Percentiles rank a stretch among this genome's conserved stretches.
phyloP scores from a whole-genome alignment of 768 basidiomycete genomes.

The Mrakia hoshinonis region DNA sequence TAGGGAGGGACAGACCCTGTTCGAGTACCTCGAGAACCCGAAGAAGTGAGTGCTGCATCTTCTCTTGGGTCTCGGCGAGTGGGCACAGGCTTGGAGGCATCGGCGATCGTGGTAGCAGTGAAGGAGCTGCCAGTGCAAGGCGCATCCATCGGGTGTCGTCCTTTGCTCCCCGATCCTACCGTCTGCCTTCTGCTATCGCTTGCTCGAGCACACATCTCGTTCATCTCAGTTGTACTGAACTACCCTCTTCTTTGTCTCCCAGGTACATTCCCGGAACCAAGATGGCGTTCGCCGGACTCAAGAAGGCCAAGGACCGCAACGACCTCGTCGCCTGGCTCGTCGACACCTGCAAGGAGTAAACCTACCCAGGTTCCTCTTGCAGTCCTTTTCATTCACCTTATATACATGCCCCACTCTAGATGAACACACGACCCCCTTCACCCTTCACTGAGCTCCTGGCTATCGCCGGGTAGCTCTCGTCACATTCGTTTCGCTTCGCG shows the following conservation, averaged over 20 bases:
- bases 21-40: slow-evolving; percentile 31
- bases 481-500: too few relatives aligned
- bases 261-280: slow-evolving; percentile 78
- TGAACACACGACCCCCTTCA: too few relatives aligned
- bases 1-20: slow-evolving; percentile 53
- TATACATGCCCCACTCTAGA: too few relatives aligned
- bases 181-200: not conserved
- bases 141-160: not conserved
- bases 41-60: slow-evolving; percentile 16
- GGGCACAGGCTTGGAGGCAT: not conserved
- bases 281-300: slow-evolving; percentile 97
- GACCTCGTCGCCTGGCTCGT: slow-evolving; percentile 79
- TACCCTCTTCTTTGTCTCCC: not conserved
- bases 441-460: too few relatives aligned
- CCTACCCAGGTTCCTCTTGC: too few relatives aligned
- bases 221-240: too few relatives aligned
- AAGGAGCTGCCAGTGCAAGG: not conserved
- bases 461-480: too few relatives aligned
- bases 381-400: too few relatives aligned
- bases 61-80: not conserved
- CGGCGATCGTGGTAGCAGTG: not conserved
- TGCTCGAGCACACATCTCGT: too few relatives aligned
- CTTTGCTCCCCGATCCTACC: not conserved
- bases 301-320: slow-evolving; percentile 65
- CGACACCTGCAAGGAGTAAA: too few relatives aligned